Percentiles rank a stretch among this genome's conserved stretches.
phyloP scores from a whole-genome alignment of 73 alveolate species.

The Paramecium caudatum region DNA sequence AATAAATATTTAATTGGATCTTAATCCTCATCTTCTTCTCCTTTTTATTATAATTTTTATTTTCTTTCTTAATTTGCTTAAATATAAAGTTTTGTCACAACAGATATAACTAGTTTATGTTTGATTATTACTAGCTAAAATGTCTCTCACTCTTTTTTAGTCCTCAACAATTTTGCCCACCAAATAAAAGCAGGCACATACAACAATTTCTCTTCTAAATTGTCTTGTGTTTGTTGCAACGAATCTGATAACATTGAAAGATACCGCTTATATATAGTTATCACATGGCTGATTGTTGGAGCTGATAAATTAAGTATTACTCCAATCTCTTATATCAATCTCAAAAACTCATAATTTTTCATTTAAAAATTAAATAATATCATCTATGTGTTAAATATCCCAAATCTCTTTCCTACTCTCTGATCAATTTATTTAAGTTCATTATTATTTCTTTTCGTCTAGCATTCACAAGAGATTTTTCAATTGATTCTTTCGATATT shows the following conservation, averaged over 20 bases:
- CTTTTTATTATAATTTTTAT: not conserved
- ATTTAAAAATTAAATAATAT: not conserved
- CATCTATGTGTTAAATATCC: slow-evolving; percentile 49
- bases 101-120: slow-evolving; percentile 12
- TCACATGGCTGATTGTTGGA: slow-evolving; percentile 58
- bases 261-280: slow-evolving; percentile 48
- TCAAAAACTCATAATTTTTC: slow-evolving; percentile 59
- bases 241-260: not conserved
- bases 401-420: slow-evolving; percentile 20
- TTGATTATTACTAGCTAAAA: slow-evolving; percentile 26
- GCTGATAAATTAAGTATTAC: slow-evolving; percentile 45
- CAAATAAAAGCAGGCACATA: slow-evolving; percentile 59
- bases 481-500: slow-evolving; percentile 10
- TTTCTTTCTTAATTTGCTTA: slow-evolving; percentile 55
- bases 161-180: slow-evolving; percentile 64
- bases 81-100: slow-evolving; percentile 32
- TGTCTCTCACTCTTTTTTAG: slow-evolving; percentile 61
- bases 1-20: slow-evolving; percentile 59
- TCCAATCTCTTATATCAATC: slow-evolving; percentile 64
- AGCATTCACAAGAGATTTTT: not conserved
- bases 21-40: not conserved
- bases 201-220: slow-evolving; percentile 35
- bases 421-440: slow-evolving; percentile 17
- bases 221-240: slow-evolving; percentile 7
- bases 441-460: slow-evolving; percentile 39